A percentile compares a stretch with the other conserved stretches of the same genome.
These are phyloP conservation scores for Heterobasidion irregulare DNA, from an alignment of 1,284 basidiomycete species.

Conservation along the genomic window DNA sequence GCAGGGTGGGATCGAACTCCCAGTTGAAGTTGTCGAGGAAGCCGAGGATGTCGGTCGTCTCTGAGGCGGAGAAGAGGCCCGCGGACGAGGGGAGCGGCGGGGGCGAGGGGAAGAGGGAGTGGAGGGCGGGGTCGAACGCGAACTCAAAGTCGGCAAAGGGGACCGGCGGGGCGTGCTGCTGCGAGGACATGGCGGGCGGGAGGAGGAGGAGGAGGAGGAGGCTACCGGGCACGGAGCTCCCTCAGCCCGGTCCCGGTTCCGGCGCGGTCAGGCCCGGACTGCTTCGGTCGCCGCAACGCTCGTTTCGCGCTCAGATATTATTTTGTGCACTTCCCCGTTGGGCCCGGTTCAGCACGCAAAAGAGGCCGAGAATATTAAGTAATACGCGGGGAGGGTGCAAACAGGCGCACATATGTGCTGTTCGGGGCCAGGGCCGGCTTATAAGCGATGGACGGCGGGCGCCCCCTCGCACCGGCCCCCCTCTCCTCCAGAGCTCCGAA, in stretches of 20 bases:
- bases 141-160: conserved; percentile 60
- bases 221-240: not conserved
- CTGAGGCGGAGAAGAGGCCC: conserved; percentile 65
- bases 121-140: conserved; percentile 48
- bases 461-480: not conserved
- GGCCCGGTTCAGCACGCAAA: too few relatives aligned
- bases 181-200: conserved; percentile 22
- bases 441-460: not conserved
- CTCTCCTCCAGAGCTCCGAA: not conserved
- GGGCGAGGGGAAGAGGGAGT: conserved; percentile 45
- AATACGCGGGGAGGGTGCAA: not conserved
- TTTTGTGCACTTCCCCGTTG: too few relatives aligned
- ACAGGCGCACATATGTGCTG: not conserved
- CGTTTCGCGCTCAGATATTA: too few relatives aligned
- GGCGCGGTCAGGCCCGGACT: not conserved
- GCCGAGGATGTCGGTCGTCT: conserved; percentile 63
- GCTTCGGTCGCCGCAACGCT: too few relatives aligned
- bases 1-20: conserved; percentile 37
- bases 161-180: conserved; percentile 29
- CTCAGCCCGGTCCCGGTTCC: not conserved
- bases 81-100: conserved; percentile 58
- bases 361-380: too few relatives aligned
- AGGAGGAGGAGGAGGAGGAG: conserved; percentile 6
- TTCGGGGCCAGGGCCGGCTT: not conserved
- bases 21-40: conserved; percentile 73